Evolutionary conservation across 2,329 filamentous ascomycete species (phyloP), one percentile per base, ranked within the genome.

Genomic region (Monilinia polystroma): DNA sequence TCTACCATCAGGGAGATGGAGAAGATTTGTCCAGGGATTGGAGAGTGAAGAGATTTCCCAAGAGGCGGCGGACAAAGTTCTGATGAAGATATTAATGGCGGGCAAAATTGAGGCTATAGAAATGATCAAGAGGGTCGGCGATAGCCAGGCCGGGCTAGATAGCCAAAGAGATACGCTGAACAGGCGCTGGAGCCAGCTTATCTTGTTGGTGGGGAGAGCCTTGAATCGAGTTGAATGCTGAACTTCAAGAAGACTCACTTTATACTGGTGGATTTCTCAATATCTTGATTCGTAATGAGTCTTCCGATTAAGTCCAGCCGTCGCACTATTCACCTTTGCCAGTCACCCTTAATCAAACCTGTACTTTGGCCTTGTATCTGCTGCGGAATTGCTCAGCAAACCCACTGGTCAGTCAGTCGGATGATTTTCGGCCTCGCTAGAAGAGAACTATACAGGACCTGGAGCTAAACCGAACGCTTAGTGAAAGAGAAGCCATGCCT

Each of bases 21-120:
- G 76, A 63, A 73, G 78, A 47, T 81, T 85, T 53, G 80, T 84
- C 0, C 49, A 53, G 52, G 79, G 79, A 2, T 72, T 76, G 6
- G 81, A 82, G 63, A 83, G 82, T 62, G 82, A 81, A 4, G 78
- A 79, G 68, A 74, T 69, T 16, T 80, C 82, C 65, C 78, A 82
- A 70, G 70, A 43, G 10, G 73, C 73, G 38, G 81, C 81, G 2
- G 75, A 83, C 68, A 35, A 67, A 16, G 32, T 81, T 58, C 70
- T 86, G 29, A 63, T 76, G 0, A 73, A 73, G 29, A 59, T 73
- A 4, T 65, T 76, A 35, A 67, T 32, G 29, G 43, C 45, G 23
- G 69, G 64, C 11, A 63, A 59, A n/a, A 57, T 54, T 8, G 65
- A 68, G 26, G 66, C 66, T 8, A 64, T 57, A 47, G 67, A 69